A percentile compares a stretch with the other conserved stretches of the same genome.
phyloP scores from a whole-genome alignment of 306 rosid genomes.

The Lathyrus sativus region DNA sequence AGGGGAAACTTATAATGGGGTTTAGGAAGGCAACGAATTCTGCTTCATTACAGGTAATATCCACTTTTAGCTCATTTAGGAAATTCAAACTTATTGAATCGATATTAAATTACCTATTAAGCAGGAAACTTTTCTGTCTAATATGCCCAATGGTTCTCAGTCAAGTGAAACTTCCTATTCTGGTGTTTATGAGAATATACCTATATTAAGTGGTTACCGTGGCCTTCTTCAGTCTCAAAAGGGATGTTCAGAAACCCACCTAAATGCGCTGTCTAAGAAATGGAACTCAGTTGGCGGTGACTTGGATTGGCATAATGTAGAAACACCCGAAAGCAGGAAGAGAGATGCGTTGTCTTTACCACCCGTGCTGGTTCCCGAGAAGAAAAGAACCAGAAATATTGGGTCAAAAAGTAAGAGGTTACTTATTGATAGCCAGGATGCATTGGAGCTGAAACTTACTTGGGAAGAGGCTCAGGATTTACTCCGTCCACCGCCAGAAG shows the following conservation, averaged over 20 bases:
- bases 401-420: constrained; percentile 95
- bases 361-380: constrained; percentile 67
- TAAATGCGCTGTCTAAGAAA: constrained; percentile 67
- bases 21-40: constrained; percentile 86
- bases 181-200: constrained; percentile 88
- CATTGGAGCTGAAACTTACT: constrained; percentile 85
- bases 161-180: constrained; percentile 87
- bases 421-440: constrained; percentile 95
- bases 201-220: constrained; percentile 89
- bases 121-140: constrained; percentile 86
- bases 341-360: constrained; percentile 74
- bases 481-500: constrained; percentile 90
- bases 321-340: constrained; percentile 66
- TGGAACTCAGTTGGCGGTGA: constrained; percentile 73
- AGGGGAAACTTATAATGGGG: constrained; percentile 98
- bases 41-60: constrained; percentile 72
- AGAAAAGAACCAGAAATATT: constrained; percentile 83
- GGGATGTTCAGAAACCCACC: constrained; percentile 77
- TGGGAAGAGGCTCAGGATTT: constrained; percentile 99
- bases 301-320: constrained; percentile 72
- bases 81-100: constrained; percentile 45
- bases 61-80: constrained; percentile 46
- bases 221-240: constrained; percentile 93
- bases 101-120: constrained; percentile 53
- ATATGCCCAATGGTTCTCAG: constrained; percentile 72